These are phyloP conservation scores for Piper betle DNA, from an alignment of 164 flowering plant genomes.

Conservation along the genomic window DNA sequence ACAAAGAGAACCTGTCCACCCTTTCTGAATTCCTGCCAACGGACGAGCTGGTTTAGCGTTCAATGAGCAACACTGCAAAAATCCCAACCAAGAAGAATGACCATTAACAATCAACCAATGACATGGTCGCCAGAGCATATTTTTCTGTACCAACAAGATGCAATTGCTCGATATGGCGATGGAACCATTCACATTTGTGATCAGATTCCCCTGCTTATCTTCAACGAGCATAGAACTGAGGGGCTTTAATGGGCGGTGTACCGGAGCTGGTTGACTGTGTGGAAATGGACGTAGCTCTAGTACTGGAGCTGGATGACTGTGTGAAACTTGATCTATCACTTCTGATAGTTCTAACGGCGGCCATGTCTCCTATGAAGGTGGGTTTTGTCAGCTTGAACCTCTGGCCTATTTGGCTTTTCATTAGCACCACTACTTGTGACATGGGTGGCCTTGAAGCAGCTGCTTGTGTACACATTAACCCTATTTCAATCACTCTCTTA, in stretches of 20 bases:
- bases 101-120: too few species aligned
- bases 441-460: slow-evolving; percentile 30
- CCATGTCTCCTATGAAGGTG: slow-evolving; percentile 12
- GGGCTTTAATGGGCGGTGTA: neutral
- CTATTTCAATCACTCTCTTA: slow-evolving; percentile 31
- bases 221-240: slow-evolving; percentile 2
- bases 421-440: slow-evolving; percentile 32
- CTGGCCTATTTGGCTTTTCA: slow-evolving; percentile 12
- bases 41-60: too few species aligned
- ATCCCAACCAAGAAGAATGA: too few species aligned
- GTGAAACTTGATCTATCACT: neutral
- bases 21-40: too few species aligned
- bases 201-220: neutral
- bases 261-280: too few species aligned
- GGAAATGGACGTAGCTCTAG: too few species aligned
- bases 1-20: too few species aligned
- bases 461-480: slow-evolving; percentile 31
- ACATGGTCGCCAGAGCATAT: too few species aligned
- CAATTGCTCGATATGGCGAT: too few species aligned
- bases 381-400: slow-evolving; percentile 13
- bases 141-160: too few species aligned
- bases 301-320: neutral
- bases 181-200: neutral
- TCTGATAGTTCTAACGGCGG: neutral
- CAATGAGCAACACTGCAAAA: too few species aligned